Conservation (phyloP, 441 rosid genomes). For the Capsella rubella region DNA sequence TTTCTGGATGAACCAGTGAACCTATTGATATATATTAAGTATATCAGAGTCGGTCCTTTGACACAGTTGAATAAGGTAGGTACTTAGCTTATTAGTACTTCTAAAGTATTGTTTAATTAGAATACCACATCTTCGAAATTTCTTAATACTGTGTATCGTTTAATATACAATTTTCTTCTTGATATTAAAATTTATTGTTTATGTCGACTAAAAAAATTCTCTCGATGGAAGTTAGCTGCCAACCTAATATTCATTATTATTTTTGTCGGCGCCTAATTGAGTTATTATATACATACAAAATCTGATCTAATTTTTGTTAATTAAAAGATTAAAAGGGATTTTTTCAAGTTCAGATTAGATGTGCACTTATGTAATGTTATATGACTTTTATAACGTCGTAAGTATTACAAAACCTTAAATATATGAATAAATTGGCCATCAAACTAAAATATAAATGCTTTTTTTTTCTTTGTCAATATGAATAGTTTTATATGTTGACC, state of each 20-base stretch:
- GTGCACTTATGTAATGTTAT: background rate
- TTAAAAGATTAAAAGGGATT: background rate
- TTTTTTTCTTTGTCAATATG: slow-evolving; percentile 23
- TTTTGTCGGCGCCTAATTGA: slow-evolving; percentile 35
- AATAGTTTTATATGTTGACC: slow-evolving; percentile 5
- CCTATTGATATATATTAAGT: background rate
- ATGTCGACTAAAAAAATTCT: slow-evolving; percentile 4
- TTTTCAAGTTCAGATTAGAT: background rate
- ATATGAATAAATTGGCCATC: background rate
- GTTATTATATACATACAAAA: slow-evolving; percentile 16
- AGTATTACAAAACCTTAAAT: slow-evolving; percentile 10
- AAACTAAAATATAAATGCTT: background rate
- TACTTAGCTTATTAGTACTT: no score
- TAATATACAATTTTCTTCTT: background rate
- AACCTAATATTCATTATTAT: slow-evolving; percentile 26
- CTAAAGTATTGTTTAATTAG: background rate
- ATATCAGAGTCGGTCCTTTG: background rate
- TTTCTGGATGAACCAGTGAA: background rate
- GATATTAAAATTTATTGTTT: background rate
- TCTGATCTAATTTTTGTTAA: background rate
- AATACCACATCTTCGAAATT: background rate
- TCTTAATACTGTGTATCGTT: background rate
- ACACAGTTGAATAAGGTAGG: background rate
- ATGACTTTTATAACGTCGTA: slow-evolving; percentile 9
- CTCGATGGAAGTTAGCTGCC: slow-evolving; percentile 13